phyloP scores from a whole-genome alignment of 805 yeast genomes.

The Suhomyces vadensis region DNA sequence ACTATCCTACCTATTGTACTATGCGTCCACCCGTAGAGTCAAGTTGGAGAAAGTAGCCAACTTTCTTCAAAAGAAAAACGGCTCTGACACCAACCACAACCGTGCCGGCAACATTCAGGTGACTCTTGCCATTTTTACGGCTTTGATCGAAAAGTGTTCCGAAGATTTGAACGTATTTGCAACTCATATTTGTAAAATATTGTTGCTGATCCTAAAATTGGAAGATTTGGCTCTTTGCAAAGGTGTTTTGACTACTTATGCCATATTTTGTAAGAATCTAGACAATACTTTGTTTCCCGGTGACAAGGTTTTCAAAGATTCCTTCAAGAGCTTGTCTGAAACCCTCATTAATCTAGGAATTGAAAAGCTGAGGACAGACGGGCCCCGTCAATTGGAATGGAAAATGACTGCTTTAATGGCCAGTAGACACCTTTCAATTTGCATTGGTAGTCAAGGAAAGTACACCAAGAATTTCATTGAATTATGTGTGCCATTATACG shows the following conservation, averaged over 20 bases:
- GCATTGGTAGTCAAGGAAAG: conserved; percentile 35
- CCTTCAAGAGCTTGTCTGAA: conserved; percentile 37
- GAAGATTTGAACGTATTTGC: conserved; percentile 88
- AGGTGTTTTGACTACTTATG: conserved; percentile 49
- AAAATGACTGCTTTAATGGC: conserved; percentile 42
- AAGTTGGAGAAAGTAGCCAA: conserved; percentile 84
- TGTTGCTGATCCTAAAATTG: conserved; percentile 51
- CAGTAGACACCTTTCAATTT: conserved; percentile 38
- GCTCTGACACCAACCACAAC: conserved; percentile 57
- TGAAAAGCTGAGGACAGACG: conserved; percentile 12
- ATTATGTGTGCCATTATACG: conserved; percentile 39
- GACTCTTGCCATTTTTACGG: conserved; percentile 67
- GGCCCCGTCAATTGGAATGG: conserved; percentile 48
- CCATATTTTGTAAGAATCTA: conserved; percentile 46
- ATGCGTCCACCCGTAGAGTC: conserved; percentile 85
- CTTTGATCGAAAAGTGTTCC: conserved; percentile 71
- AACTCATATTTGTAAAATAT: conserved; percentile 59
- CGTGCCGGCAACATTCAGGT: conserved; percentile 82
- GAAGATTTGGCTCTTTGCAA: conserved; percentile 66
- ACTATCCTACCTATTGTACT: conserved; percentile 80
- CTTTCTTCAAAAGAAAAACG: conserved; percentile 63
- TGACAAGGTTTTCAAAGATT: conserved; percentile 55
- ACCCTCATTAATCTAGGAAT: conserved; percentile 17
- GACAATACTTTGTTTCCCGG: conserved; percentile 67
- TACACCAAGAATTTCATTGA: conserved; percentile 31